Base-by-base conservation (phyloP, 2,329 filamentous ascomycete genomes). In the Domatiomyces catenatus region DNA sequence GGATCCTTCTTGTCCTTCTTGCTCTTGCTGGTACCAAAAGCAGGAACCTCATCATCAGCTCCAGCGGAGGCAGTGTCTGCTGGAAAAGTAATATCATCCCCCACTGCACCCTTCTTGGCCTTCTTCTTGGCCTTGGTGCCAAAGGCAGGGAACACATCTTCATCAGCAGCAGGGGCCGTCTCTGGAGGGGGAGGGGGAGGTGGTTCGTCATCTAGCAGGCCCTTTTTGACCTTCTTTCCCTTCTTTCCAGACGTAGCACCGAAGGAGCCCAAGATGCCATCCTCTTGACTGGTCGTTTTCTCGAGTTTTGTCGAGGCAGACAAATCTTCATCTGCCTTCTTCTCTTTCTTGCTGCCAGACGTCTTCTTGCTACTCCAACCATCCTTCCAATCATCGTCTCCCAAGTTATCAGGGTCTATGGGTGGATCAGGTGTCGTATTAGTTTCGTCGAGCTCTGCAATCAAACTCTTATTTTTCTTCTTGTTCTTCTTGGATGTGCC, bases 261-360 rank as follows among this genome's bases (percentile, higher is more conserved):
- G 50, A 55, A 60, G 8, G 42, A 46, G 28, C 47, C 55, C 58
- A 63, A 65, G 36, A 57, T 58, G 45, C 64, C 43, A 17, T 64
- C 60, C 17, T 58, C 59, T 42, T 59, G 51, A 48, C 54, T 50
- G 8, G 56, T 57, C 17, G 61, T 52, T 20, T 58, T 50, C 24
- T 56, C 56, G 50, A 55, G 36, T 52, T 62, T 49, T 47, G 59
- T 24, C n/a, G 60, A 52, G 43, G 54, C 50, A 8, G 57, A 53
- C 52, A 59, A 56, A 50, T 62, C 60, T 26, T 62, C 62, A 4
- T 60, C 54, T 15, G 57, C 53, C 5, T 48, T 50, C 42, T 60
- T 62, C 52, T 66, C 66, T 54, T 62, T 62, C 52, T 67, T 67
- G 47, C 69, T 69, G 58, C 70, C 69, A 58, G 72, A 69, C 52